Evolutionary conservation across 192 early-diverging fungal species (phyloP), one percentile per base, ranked within the genome.

Genomic region (Podila epicladia): DNA sequence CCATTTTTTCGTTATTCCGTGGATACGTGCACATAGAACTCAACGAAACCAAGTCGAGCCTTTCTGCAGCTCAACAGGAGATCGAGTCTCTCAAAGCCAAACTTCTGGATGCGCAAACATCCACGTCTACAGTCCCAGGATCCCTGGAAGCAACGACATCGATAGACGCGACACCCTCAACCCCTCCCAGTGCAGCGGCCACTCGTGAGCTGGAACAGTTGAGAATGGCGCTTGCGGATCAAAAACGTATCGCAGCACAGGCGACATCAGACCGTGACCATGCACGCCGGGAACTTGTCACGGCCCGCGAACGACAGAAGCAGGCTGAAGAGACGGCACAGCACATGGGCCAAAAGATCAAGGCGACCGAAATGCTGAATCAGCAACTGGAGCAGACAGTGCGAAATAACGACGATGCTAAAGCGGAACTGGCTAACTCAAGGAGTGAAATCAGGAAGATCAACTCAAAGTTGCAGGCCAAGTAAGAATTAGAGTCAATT

Each of bases 331-430:
- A 61, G 3, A 26, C 29, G 26, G 28, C 26, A 15, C 59, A 33
- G 17, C 59, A 61, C 15, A 0, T 61, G 17, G 59, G 28, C 17
- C 59, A 61, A 26, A 61, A 61, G 26, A 28, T 61, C 31, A 61
- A 61, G 26, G 22, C 59, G 26, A 61, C 59, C 12, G 59, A 61
- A 19, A 61, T 61, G 59, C 17, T 61, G 12, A 61, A 61, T 19
- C 28, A 31, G 20, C 59, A 61, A 19, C 59, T 61, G 20, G 59
- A 61, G 12, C 22, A 55, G 53, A 55, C 53, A 9, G 53, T 55
- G 53, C 33, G 26, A 31, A 61, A 61, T 31, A 32, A 61, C 29
- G 59, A 33, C 2, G 17, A 26, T 61, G 9, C 20, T 17, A 61
- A 61, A 61, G 19, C 11, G 4, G 59, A 61, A 5, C 26, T 61